These are phyloP conservation scores for Bruguiera hainesii DNA, from an alignment of 441 rosid species.

Conservation along the genomic window DNA sequence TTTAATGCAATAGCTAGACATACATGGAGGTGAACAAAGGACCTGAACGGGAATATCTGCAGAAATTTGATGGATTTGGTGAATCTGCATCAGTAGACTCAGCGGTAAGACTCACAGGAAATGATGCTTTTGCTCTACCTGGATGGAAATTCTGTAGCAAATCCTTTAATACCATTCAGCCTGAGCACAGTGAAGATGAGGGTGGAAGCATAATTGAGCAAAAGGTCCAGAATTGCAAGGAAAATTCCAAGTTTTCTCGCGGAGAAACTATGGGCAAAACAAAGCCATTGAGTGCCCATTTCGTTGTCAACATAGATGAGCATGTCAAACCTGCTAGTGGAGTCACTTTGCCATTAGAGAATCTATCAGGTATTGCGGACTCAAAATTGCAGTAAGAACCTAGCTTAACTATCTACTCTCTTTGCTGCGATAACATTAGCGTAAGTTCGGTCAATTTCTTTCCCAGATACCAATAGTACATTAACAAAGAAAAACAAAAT, in stretches of 20 bases:
- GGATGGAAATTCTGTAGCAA: slow-evolving; percentile 5
- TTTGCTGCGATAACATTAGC: too few relatives aligned
- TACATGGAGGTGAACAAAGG: slow-evolving; percentile 17
- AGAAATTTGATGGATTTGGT: not conserved
- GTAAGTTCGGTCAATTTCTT: too few relatives aligned
- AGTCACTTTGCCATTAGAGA: not conserved
- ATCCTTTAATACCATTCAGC: slow-evolving; percentile 1
- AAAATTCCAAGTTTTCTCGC: too few relatives aligned
- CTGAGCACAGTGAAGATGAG: not conserved
- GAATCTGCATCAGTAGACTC: slow-evolving; percentile 1
- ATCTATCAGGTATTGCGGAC: too few relatives aligned
- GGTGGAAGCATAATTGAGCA: not conserved
- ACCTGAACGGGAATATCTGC: not conserved
- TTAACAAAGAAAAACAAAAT: too few relatives aligned
- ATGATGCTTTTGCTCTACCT: not conserved
- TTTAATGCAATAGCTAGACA: not conserved
- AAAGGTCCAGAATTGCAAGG: not conserved
- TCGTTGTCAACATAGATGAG: slow-evolving; percentile 14
- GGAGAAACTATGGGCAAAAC: too few relatives aligned
- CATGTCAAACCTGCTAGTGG: not conserved
- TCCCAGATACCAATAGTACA: too few relatives aligned
- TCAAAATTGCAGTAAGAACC: too few relatives aligned
- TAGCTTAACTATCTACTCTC: too few relatives aligned
- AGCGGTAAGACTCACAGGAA: not conserved
- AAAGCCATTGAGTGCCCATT: not conserved